Base-by-base conservation (phyloP, 306 rosid genomes). In the Pachyrhizus erosus region DNA sequence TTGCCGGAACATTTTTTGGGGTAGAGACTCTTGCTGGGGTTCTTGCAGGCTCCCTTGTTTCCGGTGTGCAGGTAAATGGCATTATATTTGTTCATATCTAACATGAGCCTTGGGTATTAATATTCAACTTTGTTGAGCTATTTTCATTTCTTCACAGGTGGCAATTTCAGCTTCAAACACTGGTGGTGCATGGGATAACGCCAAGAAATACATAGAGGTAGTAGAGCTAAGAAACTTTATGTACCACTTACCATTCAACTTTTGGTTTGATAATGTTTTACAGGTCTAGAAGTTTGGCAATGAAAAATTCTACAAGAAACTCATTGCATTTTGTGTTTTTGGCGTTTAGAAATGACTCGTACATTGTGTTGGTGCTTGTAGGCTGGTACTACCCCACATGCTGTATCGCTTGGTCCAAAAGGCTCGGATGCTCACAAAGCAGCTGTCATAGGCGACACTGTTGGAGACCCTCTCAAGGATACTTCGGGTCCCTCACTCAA, bases 141-240 rank as follows among this genome's bases (percentile, higher is more conserved):
- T 24, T 54, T 33, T 14, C 5, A 31, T 27, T 76, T 77, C 79
- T 77, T 72, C 34, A 12, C 49, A 88, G 91, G 87, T 90, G 34
- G 93, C 92, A 74, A 89, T 89, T 78, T 91, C 96, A 26, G 89
- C 92, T 74, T 89, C 96, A 21, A 91, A 89, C 88, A 91, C 96
- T 1, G 91, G 93, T 12, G 93, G 93, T 23, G 93, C 91, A 64
- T 89, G 90, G 93, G 96, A 89, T 72, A 89, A 88, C 49, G 93
- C 94, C 64, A 84, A 92, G 86, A 90, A 90, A 69, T 87, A 89
- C 88, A 91, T 91, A 90, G 93, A 90, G 92, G n/a, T n/a, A n/a
- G 93, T 83, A 82, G 51, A 18, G 42, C 31, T 37, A 43, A 21
- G 13, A 23, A 71, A 79, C 23, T 18, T 24, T 14, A 0, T 42